Evolutionary conservation across 768 basidiomycete genomes (phyloP), one percentile per base, ranked within the genome.

Genomic region (Kockovaella imperatae): DNA sequence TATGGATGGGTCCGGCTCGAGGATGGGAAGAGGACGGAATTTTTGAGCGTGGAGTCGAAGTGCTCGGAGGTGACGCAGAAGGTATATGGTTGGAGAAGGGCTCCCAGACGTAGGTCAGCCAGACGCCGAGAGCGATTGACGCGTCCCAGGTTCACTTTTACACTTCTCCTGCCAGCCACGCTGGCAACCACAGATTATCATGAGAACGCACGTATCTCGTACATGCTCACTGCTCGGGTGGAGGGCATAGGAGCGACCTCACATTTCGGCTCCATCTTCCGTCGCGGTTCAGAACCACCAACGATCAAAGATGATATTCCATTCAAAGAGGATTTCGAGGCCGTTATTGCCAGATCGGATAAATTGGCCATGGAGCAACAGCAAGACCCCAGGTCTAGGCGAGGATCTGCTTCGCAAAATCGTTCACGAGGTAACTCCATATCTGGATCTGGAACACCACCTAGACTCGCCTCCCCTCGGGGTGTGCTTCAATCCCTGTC

Each of bases 1-100:
- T 65, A 36, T 34, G 54, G 29, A 59, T 65, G 58, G 60, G 60
- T 10, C 29, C 15, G 8, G 25, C 43, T 21, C 36, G 63, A 18
- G 60, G 57, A 2, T 65, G 63, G 63, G 63, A 65, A 39, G 60
- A 65, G 35, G 63, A 65, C 42, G 63, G 60, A 17, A 50, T 65
- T 7, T 62, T 65, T 49, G 63, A 62, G 39, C 24, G 58, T 30
- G 60, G 54, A 10, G 60, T 64, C 7, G 57, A 61, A 42, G 50
- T 64, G 3, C 32, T 53, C n/a, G 42, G 51, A 14, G 53, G 60
- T 24, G 45, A 53, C 39, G 44, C 51, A 8, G 60, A 62, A 18
- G 63, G 63, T 2, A 62, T 65, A 5, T 65, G 63, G 63, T 36
- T 65, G 8, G 50, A 60, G 36, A 53, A 60, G 41, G 58, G 58